Conservation (phyloP, 2,329 filamentous ascomycete species). For the Calonectria multiphialidica region DNA sequence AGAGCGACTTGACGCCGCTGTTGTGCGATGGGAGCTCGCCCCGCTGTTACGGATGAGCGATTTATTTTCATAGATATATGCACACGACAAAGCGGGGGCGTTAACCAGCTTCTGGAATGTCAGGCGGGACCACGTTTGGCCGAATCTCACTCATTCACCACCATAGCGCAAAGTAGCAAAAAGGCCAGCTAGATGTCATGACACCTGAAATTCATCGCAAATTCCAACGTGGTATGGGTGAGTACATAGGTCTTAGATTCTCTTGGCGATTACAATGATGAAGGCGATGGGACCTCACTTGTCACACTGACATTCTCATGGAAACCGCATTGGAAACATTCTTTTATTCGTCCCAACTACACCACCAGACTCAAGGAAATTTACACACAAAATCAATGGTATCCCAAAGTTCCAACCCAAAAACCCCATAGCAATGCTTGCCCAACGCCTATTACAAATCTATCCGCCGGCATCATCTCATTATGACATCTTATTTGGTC, state of each 20-base stretch:
- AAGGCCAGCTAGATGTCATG: no score
- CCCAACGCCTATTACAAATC: conserved; percentile 40
- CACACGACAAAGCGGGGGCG: no score
- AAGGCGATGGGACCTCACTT: not conserved
- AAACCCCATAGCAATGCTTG: conserved; percentile 33
- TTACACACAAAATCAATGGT: conserved; percentile 37
- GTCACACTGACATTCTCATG: not conserved
- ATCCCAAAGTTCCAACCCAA: conserved; percentile 34
- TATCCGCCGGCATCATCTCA: conserved; percentile 26
- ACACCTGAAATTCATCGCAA: no score
- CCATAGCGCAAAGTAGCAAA: no score
- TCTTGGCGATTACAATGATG: no score
- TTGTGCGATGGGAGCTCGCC: not conserved
- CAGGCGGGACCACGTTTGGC: not conserved
- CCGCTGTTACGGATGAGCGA: not conserved
- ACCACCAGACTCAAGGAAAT: conserved; percentile 27
- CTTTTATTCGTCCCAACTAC: conserved; percentile 23
- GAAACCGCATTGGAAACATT: not conserved
- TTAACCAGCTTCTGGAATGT: not conserved
- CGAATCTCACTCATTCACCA: not conserved
- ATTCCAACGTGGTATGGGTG: no score
- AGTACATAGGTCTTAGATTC: no score
- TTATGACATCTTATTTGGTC: conserved; percentile 59
- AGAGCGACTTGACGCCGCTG: not conserved
- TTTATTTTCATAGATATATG: not conserved